Evolutionary conservation across 2,329 filamentous ascomycete genomes (phyloP).

Genomic region (Plectosphaerella sp.): DNA sequence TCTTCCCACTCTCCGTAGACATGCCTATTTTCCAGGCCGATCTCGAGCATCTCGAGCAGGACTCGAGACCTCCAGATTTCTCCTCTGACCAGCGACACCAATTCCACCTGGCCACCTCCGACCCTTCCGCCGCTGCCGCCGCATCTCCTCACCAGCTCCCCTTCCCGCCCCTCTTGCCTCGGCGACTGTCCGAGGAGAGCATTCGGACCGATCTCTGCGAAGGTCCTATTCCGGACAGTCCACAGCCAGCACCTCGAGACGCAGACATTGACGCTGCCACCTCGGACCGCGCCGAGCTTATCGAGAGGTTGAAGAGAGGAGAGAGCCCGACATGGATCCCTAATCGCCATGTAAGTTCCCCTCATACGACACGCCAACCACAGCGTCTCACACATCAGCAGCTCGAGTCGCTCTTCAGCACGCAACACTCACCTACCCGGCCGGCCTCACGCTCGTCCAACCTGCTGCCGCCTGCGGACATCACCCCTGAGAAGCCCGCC

Average conservation of each 20-base stretch:
- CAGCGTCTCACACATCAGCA: slow-evolving; percentile 10
- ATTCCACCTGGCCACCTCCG: neutral
- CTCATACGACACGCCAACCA: neutral
- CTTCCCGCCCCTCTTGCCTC: slow-evolving; percentile 14
- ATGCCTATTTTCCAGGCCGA: slow-evolving; percentile 59
- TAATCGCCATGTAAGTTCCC: slow-evolving; percentile 51
- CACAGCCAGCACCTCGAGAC: slow-evolving; percentile 23
- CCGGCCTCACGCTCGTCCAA: slow-evolving; percentile 29
- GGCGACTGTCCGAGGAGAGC: slow-evolving; percentile 53
- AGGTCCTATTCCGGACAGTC: slow-evolving; percentile 45
- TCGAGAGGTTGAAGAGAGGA: slow-evolving; percentile 76
- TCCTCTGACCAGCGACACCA: neutral
- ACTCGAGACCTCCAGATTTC: neutral
- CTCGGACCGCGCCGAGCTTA: slow-evolving; percentile 70
- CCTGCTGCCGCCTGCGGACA: slow-evolving; percentile 41
- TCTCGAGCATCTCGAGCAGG: slow-evolving; percentile 29
- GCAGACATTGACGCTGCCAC: slow-evolving; percentile 25
- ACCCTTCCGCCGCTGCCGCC: neutral
- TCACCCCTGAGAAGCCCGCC: slow-evolving; percentile 38
- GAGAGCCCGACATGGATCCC: slow-evolving; percentile 73
- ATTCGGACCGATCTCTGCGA: slow-evolving; percentile 59
- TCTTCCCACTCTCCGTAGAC: slow-evolving; percentile 15
- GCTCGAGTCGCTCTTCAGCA: slow-evolving; percentile 31
- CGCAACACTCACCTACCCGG: slow-evolving; percentile 22
- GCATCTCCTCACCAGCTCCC: slow-evolving; percentile 1